A percentile compares a stretch with the other conserved stretches of the same genome.
These are phyloP conservation scores for Epichloe coenophiala DNA, from an alignment of 2,329 filamentous ascomycete genomes.

Conservation along the genomic window DNA sequence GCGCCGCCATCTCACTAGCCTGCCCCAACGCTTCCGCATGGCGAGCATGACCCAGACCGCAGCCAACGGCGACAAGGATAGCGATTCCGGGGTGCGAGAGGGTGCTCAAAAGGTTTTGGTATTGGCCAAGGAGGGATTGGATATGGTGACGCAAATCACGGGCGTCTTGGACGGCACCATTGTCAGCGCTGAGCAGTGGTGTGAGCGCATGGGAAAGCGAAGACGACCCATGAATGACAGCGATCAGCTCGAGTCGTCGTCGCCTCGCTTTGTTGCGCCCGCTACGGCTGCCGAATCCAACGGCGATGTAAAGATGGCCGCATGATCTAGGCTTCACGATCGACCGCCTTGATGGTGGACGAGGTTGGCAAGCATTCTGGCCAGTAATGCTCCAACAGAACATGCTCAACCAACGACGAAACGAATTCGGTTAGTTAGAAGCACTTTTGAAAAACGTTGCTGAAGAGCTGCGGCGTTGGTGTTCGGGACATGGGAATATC, in stretches of 20 bases:
- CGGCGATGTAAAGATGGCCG: constrained; percentile 15
- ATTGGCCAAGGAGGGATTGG: constrained; percentile 77
- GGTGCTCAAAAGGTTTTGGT: constrained; percentile 67
- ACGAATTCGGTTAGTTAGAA: no score
- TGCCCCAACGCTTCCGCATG: constrained; percentile 70
- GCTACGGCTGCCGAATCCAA: background rate
- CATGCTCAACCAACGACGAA: no score
- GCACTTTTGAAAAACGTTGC: no score
- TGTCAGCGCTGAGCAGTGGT: constrained; percentile 83
- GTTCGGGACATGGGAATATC: no score
- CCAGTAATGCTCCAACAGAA: no score
- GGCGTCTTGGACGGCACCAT: constrained; percentile 81
- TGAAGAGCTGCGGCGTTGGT: no score
- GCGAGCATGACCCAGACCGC: constrained; percentile 38
- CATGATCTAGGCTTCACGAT: background rate
- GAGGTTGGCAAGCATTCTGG: no score
- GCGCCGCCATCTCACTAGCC: constrained; percentile 62
- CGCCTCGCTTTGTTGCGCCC: background rate
- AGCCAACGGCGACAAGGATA: constrained; percentile 19
- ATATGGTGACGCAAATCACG: constrained; percentile 89
- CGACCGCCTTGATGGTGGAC: no score
- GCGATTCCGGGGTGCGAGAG: constrained; percentile 28
- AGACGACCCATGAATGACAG: constrained; percentile 14
- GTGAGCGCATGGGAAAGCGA: constrained; percentile 53
- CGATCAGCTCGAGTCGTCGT: constrained; percentile 7